Base-by-base conservation (phyloP, 1,139 yeast genomes). In the Kluyveromyces sp. region DNA sequence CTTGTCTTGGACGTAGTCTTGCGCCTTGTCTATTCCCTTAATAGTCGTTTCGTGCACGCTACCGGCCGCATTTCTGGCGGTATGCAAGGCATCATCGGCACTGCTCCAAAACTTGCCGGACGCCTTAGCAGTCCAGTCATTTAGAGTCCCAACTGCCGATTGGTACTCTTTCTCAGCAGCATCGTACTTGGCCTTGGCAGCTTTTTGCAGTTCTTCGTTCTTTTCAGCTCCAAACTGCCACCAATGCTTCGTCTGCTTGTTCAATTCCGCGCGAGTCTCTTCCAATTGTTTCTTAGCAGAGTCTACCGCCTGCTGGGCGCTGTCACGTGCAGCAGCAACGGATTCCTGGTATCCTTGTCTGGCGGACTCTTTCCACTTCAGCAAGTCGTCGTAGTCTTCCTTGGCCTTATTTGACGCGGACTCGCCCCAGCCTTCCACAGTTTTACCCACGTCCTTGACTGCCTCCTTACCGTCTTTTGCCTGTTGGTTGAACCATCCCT, bases 341-440 rank as follows among this genome's bases (percentile, higher is more conserved):
- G 63, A 52, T 52, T 61, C 54, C 28, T 41, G 44, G 27, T 42
- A 50, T 60, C 59, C 57, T 27, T 55, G 53, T 36, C 33, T 38
- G 27, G 59, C 59, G 3, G 56, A 47, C 25, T 54, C 52, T 43
- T 37, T 43, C 41, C 43, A 33, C 21, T 41, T 31, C 27, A 37
- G 41, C 10, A 37, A 37, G 31, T 67, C 68, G 6, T 66, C 68
- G 37, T 61, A 57, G 52, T 70, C 71, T 28, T 72, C 77, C 30
- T 59, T 58, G 3, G 76, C 71, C 48, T 70, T 64, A 32, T 60
- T 66, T 25, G 67, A 58, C 3, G 75, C 76, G 41, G 62, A 56
- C 42, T 70, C 73, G 27, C 77, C 75, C 74, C 75, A 72, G 5
- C 76, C 76, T 48, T 67, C 61, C 5, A 71, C 21, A 15, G 21